phyloP scores from a whole-genome alignment of 345 rosid species.

The Rhodamnia argentea region DNA sequence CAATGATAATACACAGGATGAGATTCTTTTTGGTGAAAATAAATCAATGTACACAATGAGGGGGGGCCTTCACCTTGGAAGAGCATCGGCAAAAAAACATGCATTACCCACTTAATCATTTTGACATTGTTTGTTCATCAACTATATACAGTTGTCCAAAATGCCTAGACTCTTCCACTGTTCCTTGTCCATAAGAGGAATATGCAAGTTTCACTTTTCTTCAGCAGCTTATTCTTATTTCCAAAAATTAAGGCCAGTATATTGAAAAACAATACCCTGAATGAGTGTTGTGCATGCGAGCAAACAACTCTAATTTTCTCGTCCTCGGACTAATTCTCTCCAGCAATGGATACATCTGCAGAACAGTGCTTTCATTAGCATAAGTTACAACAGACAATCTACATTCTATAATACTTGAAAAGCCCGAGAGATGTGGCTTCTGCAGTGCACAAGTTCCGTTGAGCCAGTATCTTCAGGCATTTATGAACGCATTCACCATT shows the following conservation, averaged over 20 bases:
- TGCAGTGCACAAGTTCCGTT: not conserved
- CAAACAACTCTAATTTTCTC: slow-evolving; percentile 87
- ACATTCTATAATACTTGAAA: not conserved
- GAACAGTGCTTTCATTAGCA: not conserved
- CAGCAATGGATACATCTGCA: slow-evolving; percentile 94
- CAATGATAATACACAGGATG: not conserved
- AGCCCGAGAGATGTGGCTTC: not conserved
- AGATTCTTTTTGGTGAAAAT: not conserved
- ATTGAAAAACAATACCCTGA: slow-evolving; percentile 53
- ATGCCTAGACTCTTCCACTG: not conserved
- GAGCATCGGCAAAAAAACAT: not conserved
- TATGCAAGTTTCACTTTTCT: not conserved
- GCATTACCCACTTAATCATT: not conserved
- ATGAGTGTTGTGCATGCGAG: slow-evolving; percentile 99
- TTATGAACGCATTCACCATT: not conserved
- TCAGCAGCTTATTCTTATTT: not conserved
- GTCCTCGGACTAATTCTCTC: slow-evolving; percentile 98
- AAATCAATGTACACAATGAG: not conserved
- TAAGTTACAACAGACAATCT: not conserved
- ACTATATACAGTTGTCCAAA: not conserved
- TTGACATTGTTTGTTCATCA: not conserved
- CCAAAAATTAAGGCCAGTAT: not conserved
- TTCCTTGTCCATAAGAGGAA: not conserved
- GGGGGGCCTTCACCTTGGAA: not conserved
- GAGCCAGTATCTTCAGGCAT: not conserved